A percentile compares a stretch with the other conserved stretches of the same genome.
Conservation (phyloP, 1,284 basidiomycete genomes). For the Farysia itapuensis region DNA sequence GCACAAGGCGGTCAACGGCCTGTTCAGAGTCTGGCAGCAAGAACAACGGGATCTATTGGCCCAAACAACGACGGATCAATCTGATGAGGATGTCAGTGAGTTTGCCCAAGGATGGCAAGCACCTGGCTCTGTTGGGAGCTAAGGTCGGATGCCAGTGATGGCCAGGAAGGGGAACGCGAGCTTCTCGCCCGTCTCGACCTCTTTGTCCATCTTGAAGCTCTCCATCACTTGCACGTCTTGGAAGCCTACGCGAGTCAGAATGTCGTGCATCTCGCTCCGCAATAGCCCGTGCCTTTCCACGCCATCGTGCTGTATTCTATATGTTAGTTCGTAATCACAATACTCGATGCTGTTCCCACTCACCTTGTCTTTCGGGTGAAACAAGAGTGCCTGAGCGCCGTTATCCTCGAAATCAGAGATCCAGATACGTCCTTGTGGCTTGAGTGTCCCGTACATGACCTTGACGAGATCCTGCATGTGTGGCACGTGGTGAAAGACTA, state of each 20-base stretch:
- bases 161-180: conserved; percentile 29
- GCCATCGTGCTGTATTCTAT: conserved; percentile 13
- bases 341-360: too few relatives aligned
- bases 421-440: conserved; percentile 10
- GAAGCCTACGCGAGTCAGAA: conserved; percentile 21
- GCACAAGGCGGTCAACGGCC: too few relatives aligned
- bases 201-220: conserved; percentile 27
- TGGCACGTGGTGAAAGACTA: conserved; percentile 39
- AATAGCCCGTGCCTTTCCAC: conserved; percentile 36
- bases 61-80: too few relatives aligned
- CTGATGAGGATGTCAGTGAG: too few relatives aligned
- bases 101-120: too few relatives aligned
- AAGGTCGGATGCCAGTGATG: conserved; percentile 21
- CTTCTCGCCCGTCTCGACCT: conserved; percentile 5
- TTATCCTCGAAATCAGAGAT: conserved; percentile 30
- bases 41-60: too few relatives aligned
- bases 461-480: conserved; percentile 13
- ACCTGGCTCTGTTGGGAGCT: not conserved
- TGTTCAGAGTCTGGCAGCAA: too few relatives aligned
- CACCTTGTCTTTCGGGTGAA: conserved; percentile 37
- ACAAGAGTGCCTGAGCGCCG: conserved; percentile 14
- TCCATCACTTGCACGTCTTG: conserved; percentile 27
- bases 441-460: conserved; percentile 16
- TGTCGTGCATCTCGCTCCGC: conserved; percentile 16
- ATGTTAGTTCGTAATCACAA: too few relatives aligned